Evolutionary conservation across 495 filamentous ascomycete genomes (phyloP).

Genomic region (Cryomyces antarcticus): DNA sequence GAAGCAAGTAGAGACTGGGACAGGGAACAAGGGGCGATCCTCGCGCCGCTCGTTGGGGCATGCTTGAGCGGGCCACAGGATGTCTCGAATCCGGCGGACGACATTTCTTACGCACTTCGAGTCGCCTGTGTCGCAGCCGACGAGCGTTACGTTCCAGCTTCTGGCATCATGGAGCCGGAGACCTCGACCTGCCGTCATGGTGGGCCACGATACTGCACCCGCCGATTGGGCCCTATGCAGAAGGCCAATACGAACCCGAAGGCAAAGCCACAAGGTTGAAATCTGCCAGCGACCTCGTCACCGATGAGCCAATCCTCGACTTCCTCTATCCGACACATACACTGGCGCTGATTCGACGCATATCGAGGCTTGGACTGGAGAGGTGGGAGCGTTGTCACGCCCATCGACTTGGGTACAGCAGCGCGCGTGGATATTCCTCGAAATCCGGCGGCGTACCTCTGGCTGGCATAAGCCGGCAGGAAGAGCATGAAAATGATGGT

Average conservation of each 20-base stretch:
- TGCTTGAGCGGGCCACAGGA: slow-evolving; percentile 69
- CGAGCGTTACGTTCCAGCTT: slow-evolving; percentile 42
- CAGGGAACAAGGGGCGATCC: no score
- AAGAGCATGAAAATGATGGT: neutral
- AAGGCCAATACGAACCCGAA: neutral
- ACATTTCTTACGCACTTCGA: slow-evolving; percentile 38
- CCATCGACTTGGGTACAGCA: slow-evolving; percentile 4
- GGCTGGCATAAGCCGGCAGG: neutral
- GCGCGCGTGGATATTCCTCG: slow-evolving; percentile 5
- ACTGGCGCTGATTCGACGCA: slow-evolving; percentile 25
- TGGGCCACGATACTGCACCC: slow-evolving; percentile 3
- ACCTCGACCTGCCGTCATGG: slow-evolving; percentile 34
- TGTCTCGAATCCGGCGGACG: slow-evolving; percentile 57
- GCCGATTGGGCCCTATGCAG: neutral
- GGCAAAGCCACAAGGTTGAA: neutral
- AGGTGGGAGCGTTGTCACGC: slow-evolving; percentile 8
- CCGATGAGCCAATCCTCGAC: slow-evolving; percentile 29
- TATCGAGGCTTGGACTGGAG: slow-evolving; percentile 5
- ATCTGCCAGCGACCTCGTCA: neutral
- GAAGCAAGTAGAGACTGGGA: no score
- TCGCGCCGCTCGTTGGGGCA: slow-evolving; percentile 15
- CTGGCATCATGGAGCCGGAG: slow-evolving; percentile 41
- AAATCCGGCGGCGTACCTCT: neutral
- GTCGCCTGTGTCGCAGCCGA: slow-evolving; percentile 31
- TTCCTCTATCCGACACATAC: slow-evolving; percentile 41